phyloP scores from a whole-genome alignment of 2,329 filamentous ascomycete species.

The Cercospora zeina region DNA sequence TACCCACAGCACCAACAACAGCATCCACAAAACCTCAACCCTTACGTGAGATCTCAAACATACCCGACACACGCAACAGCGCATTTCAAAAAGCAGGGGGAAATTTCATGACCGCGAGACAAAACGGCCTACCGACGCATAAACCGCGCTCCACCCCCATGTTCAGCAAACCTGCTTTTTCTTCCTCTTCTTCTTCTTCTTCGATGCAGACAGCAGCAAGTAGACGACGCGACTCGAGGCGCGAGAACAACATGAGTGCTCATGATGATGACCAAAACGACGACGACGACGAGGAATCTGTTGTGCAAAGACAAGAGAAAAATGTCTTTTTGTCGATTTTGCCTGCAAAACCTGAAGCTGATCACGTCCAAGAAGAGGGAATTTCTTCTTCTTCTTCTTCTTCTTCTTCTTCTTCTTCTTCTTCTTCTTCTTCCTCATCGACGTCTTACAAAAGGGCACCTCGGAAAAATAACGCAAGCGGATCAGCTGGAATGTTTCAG shows the following conservation, averaged over 20 bases:
- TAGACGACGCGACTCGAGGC: constrained; percentile 17
- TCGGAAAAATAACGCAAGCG: not conserved
- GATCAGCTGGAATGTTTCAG: constrained; percentile 28
- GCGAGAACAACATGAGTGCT: not conserved
- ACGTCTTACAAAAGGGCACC: no score
- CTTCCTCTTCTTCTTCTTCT: constrained; percentile 22
- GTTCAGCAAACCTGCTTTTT: constrained; percentile 34
- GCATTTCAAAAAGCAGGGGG: not conserved
- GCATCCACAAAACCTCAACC: not conserved
- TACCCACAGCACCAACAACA: not conserved
- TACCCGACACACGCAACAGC: constrained; percentile 24
- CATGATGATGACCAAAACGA: not conserved
- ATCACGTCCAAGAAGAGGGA: constrained; percentile 26
- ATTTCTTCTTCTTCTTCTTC: constrained; percentile 10
- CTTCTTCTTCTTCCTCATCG: no score
- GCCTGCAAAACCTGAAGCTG: constrained; percentile 38
- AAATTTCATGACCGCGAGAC: constrained; percentile 11
- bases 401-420: no score
- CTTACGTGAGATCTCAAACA: constrained; percentile 10
- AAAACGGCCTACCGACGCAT: constrained; percentile 26
- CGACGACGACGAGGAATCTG: no score
- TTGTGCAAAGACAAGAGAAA: constrained; percentile 36
- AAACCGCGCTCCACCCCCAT: constrained; percentile 33
- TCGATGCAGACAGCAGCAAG: not conserved
- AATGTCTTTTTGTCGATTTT: constrained; percentile 55